phyloP scores from a whole-genome alignment of 768 basidiomycete species.

The Tulasnella sp. region DNA sequence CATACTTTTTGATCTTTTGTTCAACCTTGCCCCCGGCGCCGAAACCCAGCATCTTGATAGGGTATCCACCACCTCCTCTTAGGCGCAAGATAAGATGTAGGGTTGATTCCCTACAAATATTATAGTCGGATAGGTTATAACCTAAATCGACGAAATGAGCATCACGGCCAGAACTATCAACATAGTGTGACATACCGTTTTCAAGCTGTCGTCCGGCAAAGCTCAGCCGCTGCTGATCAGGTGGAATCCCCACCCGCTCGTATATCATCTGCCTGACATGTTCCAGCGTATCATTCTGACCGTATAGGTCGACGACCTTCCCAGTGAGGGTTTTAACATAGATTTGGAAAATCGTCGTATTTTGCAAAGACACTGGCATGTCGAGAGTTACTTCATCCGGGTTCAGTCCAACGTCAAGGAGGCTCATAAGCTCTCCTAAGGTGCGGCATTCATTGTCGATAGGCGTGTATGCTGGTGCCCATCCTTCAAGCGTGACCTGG shows the following conservation, averaged over 20 bases:
- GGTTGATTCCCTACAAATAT: no score
- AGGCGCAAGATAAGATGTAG: no score
- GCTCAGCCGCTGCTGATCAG: neutral
- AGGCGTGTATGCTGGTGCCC: neutral
- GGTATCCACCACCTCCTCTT: neutral
- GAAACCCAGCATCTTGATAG: neutral
- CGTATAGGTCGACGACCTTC: neutral
- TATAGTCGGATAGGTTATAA: no score
- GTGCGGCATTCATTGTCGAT: neutral
- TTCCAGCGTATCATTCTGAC: neutral
- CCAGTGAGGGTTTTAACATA: neutral
- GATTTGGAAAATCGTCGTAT: neutral
- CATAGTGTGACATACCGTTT: neutral
- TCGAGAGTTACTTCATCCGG: neutral
- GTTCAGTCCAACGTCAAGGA: neutral
- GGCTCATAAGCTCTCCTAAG: neutral
- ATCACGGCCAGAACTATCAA: no score
- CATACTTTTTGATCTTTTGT: neutral
- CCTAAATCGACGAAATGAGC: no score
- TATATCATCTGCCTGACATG: neutral
- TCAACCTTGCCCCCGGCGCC: conserved; percentile 1
- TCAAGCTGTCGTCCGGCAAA: neutral
- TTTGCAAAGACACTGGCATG: no score
- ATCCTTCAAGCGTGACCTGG: neutral
- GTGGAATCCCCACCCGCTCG: neutral